Percentiles rank a stretch among this genome's conserved stretches.
Evolutionary conservation across 306 rosid genomes (phyloP).

Genomic region (Quercus bicolor): DNA sequence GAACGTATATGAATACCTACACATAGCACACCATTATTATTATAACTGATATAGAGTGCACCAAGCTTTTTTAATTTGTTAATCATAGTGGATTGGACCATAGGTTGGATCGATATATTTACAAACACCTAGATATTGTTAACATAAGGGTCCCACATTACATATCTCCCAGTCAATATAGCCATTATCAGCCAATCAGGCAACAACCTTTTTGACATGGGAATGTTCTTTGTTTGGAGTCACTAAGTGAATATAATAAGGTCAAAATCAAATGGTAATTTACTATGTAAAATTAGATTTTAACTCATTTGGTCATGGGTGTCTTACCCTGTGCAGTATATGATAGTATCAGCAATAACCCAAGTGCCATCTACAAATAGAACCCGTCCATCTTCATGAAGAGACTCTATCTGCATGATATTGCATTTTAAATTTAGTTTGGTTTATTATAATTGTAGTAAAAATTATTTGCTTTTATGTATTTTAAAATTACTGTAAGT

Average conservation of each 20-base stretch:
- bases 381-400: constrained; percentile 77
- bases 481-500: background rate
- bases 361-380: constrained; percentile 64
- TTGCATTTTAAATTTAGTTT: background rate
- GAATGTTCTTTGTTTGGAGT: too few relatives aligned
- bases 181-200: too few relatives aligned
- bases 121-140: too few relatives aligned
- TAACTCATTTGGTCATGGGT: background rate
- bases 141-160: too few relatives aligned
- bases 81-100: background rate
- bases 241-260: background rate
- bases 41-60: background rate
- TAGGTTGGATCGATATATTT: too few relatives aligned
- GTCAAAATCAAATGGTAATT: too few relatives aligned
- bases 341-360: constrained; percentile 62
- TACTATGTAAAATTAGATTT: background rate
- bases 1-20: constrained; percentile 85
- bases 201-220: too few relatives aligned
- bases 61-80: too few relatives aligned
- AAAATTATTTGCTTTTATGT: too few relatives aligned
- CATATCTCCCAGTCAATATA: too few relatives aligned
- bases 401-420: constrained; percentile 64
- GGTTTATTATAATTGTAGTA: too few relatives aligned
- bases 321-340: constrained; percentile 85
- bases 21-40: constrained; percentile 16